A percentile compares a stretch with the other conserved stretches of the same genome.
Evolutionary conservation across 345 rosid genomes (phyloP).

Genomic region (Eucalyptus marginata): DNA sequence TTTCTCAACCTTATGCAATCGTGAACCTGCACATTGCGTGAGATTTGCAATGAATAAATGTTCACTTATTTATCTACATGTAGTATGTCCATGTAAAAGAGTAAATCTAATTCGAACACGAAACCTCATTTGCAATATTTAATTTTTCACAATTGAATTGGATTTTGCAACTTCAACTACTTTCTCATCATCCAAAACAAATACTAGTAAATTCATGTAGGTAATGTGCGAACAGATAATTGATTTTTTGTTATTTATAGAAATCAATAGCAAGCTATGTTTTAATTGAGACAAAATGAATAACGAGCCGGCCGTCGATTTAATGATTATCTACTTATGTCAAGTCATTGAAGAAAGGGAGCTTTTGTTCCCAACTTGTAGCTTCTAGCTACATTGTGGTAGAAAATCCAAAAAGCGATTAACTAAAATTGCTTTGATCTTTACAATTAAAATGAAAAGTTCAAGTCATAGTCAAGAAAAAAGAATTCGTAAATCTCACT

Average conservation of each 20-base stretch:
- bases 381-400: not conserved
- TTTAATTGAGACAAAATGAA: not conserved
- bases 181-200: not conserved
- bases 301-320: not conserved
- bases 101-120: not conserved
- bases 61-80: not conserved
- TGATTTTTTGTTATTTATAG: not conserved
- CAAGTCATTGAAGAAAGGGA: not conserved
- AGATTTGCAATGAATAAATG: not conserved
- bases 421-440: not conserved
- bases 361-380: not conserved
- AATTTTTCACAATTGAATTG: not conserved
- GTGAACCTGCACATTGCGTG: not conserved
- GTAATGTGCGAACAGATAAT: not conserved
- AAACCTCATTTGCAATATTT: not conserved
- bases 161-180: not conserved
- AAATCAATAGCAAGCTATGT: not conserved
- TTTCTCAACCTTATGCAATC: not conserved
- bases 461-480: not conserved
- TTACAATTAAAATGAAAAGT: not conserved
- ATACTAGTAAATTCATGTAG: not conserved
- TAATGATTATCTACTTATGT: not conserved
- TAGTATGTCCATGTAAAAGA: not conserved
- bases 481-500: not conserved
- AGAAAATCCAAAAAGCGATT: not conserved